Percentiles rank a stretch among this genome's conserved stretches.
Conservation (phyloP, 306 rosid species). For the Malus asiatica region DNA sequence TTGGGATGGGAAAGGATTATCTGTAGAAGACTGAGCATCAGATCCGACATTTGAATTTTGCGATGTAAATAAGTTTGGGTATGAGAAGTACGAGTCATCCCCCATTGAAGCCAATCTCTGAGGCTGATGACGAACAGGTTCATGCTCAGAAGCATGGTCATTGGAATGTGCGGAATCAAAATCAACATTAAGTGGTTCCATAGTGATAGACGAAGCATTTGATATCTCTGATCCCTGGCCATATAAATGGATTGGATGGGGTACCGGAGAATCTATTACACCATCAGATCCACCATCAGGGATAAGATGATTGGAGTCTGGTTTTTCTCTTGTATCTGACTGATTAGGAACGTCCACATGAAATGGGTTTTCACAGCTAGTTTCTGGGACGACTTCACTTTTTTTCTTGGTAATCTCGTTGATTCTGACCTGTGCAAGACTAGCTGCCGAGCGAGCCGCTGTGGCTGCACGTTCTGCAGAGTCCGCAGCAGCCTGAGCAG, state of each 20-base stretch:
- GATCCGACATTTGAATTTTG: constrained; percentile 49
- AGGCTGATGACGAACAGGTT: constrained; percentile 39
- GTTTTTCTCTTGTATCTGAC: constrained; percentile 24
- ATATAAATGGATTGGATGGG: constrained; percentile 30
- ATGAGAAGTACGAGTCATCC: constrained; percentile 64
- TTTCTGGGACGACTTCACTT: constrained; percentile 27
- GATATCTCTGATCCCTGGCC: constrained; percentile 31
- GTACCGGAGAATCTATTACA: constrained; percentile 12
- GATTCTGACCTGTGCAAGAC: constrained; percentile 71
- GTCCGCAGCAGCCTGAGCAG: constrained; percentile 94
- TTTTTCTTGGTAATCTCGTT: constrained; percentile 58
- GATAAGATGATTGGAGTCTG: constrained; percentile 18
- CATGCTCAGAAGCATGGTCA: constrained; percentile 24
- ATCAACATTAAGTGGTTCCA: constrained; percentile 35
- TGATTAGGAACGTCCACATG: constrained; percentile 23
- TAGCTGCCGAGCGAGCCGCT: constrained; percentile 88
- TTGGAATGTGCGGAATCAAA: constrained; percentile 29
- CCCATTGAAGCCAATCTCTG: constrained; percentile 74
- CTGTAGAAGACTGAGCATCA: constrained; percentile 32
- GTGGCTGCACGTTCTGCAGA: constrained; percentile 87
- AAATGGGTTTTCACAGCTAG: constrained; percentile 56
- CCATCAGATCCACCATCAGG: constrained; percentile 18
- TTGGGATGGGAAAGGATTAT: constrained; percentile 29
- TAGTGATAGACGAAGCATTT: constrained; percentile 19
- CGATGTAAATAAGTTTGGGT: constrained; percentile 69